Base-by-base conservation (phyloP, 2,329 filamentous ascomycete species). In the Fusarium sp. region DNA sequence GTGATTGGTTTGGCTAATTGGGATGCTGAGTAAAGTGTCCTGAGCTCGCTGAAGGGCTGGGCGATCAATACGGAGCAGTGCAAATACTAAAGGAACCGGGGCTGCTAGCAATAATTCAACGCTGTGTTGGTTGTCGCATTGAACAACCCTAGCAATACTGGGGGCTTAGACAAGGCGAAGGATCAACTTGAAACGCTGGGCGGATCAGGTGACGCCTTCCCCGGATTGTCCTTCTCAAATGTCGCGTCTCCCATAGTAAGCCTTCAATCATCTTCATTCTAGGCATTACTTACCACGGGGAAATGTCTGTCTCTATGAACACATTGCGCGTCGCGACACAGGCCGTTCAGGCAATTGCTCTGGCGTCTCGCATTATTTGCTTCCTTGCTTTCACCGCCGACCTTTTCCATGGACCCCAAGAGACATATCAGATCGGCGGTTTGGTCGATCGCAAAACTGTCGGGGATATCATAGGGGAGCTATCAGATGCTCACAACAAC, bases 101-200 rank as follows among this genome's bases (percentile, higher is more conserved):
- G 18, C 6, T 8, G 50, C 27, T 20, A 54, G 27, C 18, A 14
- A 16, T 18, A n/a, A 54, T 54, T 20, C 11, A 54, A 31, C 18
- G 4, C 10, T 54, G 27, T 31, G 50, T 54, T 54, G 18, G 50
- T 16, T 54, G 50, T 20, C 18, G 50, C 50, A 31, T 31, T 10
- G 6, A 8, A 31, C 18, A n/a, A 20, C 27, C 50, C 50, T 20
- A 20, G 50, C 47, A 18, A 13, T 9, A 20, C 27, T 20, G 10
- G 18, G n/a, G 50, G 50, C 50, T 54, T 31, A 20, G 50, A 54
- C 50, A 54, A 54, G 27, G 6, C 27, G 27, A 54, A 27, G 22
- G 50, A 54, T 54, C 50, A 54, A 54, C 50, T 31, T 54, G 50
- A 54, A 54, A 54, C 50, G 27, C 50, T 54, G 20, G 18, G 50